These are phyloP conservation scores for Fusarium compactum DNA, from an alignment of 2,329 filamentous ascomycete genomes.

Conservation along the genomic window DNA sequence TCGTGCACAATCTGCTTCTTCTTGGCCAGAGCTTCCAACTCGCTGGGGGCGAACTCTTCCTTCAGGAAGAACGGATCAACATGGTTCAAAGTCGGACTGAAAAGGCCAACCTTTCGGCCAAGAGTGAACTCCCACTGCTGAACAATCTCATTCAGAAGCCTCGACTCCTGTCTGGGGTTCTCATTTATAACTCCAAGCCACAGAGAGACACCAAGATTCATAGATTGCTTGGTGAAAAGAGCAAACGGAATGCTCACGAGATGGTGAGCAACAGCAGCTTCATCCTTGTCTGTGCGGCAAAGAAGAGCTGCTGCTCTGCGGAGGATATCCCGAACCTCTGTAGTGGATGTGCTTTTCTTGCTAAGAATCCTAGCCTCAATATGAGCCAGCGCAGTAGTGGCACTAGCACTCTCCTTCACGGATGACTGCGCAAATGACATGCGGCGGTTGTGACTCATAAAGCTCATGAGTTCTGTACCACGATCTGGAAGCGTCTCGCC, in stretches of 20 bases:
- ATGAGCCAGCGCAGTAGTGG: conserved; percentile 74
- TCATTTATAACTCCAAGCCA: conserved; percentile 99
- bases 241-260: conserved; percentile 93
- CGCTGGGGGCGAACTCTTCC: conserved; percentile 92
- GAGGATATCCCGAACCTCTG: conserved; percentile 83
- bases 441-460: conserved; percentile 67
- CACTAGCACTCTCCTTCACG: conserved; percentile 68
- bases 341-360: conserved; percentile 76
- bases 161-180: conserved; percentile 87
- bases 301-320: conserved; percentile 87
- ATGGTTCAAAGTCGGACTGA: conserved; percentile 78
- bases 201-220: conserved; percentile 93
- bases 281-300: conserved; percentile 80
- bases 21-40: conserved; percentile 79
- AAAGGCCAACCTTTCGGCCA: conserved; percentile 81
- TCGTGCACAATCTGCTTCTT: conserved; percentile 84
- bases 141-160: conserved; percentile 86
- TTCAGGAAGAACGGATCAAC: conserved; percentile 90
- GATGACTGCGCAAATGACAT: conserved; percentile 65
- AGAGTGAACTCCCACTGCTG: conserved; percentile 92
- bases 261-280: conserved; percentile 84
- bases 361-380: conserved; percentile 78
- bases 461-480: conserved; percentile 73
- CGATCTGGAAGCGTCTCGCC: conserved; percentile 79
- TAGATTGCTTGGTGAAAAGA: conserved; percentile 93